These are phyloP conservation scores for Marsdenia floribunda DNA, from an alignment of 257 asterid species.

Conservation along the genomic window DNA sequence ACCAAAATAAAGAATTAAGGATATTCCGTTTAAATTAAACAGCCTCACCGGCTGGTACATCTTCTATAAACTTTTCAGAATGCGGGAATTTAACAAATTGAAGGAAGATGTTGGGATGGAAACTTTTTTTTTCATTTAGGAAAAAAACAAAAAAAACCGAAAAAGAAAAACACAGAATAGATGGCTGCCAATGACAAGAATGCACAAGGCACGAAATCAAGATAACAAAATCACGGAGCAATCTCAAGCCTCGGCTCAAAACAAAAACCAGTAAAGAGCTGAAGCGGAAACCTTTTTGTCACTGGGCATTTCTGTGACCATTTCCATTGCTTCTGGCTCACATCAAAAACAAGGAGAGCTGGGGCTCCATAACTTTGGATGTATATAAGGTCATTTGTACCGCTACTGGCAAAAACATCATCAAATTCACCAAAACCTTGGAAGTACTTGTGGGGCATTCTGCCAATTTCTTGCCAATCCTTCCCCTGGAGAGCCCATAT, in stretches of 20 bases:
- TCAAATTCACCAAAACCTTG: slow-evolving; percentile 97
- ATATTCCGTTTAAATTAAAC: slow-evolving; percentile 22
- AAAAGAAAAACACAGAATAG: slow-evolving; percentile 11
- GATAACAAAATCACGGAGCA: slow-evolving; percentile 40
- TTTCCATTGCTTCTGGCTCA: slow-evolving; percentile 64
- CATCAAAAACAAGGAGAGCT: slow-evolving; percentile 64
- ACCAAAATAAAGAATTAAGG: slow-evolving; percentile 23
- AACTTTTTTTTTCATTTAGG: not conserved
- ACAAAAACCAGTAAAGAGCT: slow-evolving; percentile 91
- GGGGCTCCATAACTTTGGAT: slow-evolving; percentile 93
- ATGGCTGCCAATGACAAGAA: not conserved
- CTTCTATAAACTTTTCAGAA: slow-evolving; percentile 30
- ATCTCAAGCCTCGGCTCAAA: slow-evolving; percentile 84
- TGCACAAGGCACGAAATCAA: not conserved
- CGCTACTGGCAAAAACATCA: slow-evolving; percentile 92
- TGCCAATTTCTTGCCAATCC: slow-evolving; percentile 69
- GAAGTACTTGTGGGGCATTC: slow-evolving; percentile 81
- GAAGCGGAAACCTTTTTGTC: slow-evolving; percentile 82
- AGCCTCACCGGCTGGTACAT: slow-evolving; percentile 27
- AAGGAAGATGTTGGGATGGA: slow-evolving; percentile 10
- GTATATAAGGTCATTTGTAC: slow-evolving; percentile 70
- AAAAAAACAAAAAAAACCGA: not conserved
- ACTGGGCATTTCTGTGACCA: slow-evolving; percentile 96
- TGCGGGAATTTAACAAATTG: slow-evolving; percentile 16
- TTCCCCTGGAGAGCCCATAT: slow-evolving; percentile 71